phyloP scores from a whole-genome alignment of 306 rosid genomes.

The Pachyrhizus erosus region DNA sequence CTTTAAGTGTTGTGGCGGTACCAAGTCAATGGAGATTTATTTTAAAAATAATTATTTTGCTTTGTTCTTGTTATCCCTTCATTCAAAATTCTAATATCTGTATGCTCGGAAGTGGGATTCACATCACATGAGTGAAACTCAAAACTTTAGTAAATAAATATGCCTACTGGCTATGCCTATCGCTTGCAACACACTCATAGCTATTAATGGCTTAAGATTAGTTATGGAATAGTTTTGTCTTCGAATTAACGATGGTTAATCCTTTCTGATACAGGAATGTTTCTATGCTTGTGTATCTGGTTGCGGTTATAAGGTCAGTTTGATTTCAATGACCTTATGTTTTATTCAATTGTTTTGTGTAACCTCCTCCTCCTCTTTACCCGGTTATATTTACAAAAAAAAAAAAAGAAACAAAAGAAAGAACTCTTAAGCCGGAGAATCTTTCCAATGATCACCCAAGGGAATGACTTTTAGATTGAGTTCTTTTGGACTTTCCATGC shows the following conservation, averaged over 20 bases:
- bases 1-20: constrained; percentile 11
- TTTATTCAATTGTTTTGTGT: constrained; percentile 11
- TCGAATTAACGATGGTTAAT: constrained; percentile 37
- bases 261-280: constrained; percentile 67
- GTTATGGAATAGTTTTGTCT: constrained; percentile 3
- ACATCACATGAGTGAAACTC: neutral
- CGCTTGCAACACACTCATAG: neutral
- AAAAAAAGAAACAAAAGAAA: neutral
- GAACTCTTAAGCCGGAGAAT: neutral
- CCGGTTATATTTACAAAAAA: neutral
- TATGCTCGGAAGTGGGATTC: too few species aligned
- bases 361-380: neutral
- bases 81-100: neutral
- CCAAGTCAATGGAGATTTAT: neutral
- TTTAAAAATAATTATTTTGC: neutral
- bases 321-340: constrained; percentile 14
- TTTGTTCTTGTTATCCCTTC: neutral
- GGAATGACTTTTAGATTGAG: neutral
- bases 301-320: constrained; percentile 89
- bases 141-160: neutral
- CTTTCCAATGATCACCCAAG: neutral
- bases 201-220: constrained; percentile 5
- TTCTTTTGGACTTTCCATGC: neutral
- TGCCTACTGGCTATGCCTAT: neutral
- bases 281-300: constrained; percentile 92